These are phyloP conservation scores for Aspergillus sp. DNA, from an alignment of 2,329 filamentous ascomycete genomes.

Conservation along the genomic window DNA sequence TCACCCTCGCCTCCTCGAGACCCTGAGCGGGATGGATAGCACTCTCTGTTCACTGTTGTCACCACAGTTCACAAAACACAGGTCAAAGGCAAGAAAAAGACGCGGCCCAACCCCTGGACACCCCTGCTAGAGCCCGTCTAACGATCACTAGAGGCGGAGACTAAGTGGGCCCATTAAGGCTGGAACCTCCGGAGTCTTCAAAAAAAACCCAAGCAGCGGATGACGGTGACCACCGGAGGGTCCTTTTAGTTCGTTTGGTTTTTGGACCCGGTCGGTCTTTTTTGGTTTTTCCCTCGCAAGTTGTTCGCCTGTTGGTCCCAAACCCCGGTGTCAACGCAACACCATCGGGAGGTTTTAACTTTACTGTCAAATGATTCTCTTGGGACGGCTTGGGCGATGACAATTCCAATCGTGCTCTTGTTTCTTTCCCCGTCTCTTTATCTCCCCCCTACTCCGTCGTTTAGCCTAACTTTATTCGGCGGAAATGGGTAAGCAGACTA, in stretches of 20 bases:
- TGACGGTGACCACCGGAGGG: conserved; percentile 10
- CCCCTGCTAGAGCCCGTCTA: conserved; percentile 20
- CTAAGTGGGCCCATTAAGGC: conserved; percentile 24
- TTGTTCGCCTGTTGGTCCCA: conserved; percentile 8
- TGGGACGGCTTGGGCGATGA: neutral
- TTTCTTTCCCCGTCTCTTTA: neutral
- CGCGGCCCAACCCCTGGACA: conserved; percentile 22
- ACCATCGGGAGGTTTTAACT: conserved; percentile 1
- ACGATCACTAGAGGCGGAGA: conserved; percentile 24
- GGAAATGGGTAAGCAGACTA: neutral
- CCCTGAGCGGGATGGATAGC: conserved; percentile 2
- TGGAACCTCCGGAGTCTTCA: conserved; percentile 14
- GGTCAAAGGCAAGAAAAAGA: neutral
- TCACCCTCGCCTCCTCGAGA: neutral
- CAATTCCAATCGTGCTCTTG: neutral
- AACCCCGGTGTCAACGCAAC: conserved; percentile 4
- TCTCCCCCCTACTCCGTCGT: neutral
- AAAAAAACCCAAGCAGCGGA: neutral
- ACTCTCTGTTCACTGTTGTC: neutral
- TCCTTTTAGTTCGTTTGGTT: neutral
- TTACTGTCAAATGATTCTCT: neutral
- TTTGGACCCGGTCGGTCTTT: neutral
- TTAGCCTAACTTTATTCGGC: neutral
- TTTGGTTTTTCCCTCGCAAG: neutral
- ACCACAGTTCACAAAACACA: neutral